Conservation (phyloP, 2,329 filamentous ascomycete species). For the Stylonectria norvegica region DNA sequence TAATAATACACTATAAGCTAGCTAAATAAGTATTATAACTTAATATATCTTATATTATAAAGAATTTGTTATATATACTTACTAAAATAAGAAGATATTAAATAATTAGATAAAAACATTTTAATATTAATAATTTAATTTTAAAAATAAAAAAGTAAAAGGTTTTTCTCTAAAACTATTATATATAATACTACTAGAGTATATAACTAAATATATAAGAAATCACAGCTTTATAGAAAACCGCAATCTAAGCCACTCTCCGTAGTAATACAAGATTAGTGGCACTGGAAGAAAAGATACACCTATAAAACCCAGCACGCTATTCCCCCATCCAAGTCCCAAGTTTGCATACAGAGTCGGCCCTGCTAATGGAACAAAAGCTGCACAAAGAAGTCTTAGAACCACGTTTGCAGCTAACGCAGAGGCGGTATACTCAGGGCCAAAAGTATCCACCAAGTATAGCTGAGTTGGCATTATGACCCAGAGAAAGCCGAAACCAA, state of each 20-base stretch:
- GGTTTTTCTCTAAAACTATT: too few species aligned
- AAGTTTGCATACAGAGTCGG: constrained; percentile 32
- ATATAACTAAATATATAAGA: too few species aligned
- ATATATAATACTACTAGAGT: too few species aligned
- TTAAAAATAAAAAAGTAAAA: too few species aligned
- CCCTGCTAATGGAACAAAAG: constrained; percentile 55
- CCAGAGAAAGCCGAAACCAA: constrained; percentile 42
- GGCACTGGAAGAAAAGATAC: constrained; percentile 30
- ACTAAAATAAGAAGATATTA: too few species aligned
- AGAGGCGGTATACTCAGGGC: constrained; percentile 16
- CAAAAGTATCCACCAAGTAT: constrained; percentile 24
- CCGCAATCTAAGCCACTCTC: not conserved
- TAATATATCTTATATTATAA: too few species aligned
- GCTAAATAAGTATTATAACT: too few species aligned
- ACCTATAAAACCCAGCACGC: constrained; percentile 37
- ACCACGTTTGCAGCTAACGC: constrained; percentile 17
- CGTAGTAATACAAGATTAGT: constrained; percentile 8
- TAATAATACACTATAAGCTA: too few species aligned
- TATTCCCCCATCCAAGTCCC: constrained; percentile 42
- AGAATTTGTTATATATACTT: too few species aligned
- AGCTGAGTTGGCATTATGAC: constrained; percentile 31
- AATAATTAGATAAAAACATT: too few species aligned
- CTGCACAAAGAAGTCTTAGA: constrained; percentile 54
- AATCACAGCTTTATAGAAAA: not conserved
- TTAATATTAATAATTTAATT: too few species aligned